Conservation (phyloP, 2,329 filamentous ascomycete genomes). For the Fusarium hostae region DNA sequence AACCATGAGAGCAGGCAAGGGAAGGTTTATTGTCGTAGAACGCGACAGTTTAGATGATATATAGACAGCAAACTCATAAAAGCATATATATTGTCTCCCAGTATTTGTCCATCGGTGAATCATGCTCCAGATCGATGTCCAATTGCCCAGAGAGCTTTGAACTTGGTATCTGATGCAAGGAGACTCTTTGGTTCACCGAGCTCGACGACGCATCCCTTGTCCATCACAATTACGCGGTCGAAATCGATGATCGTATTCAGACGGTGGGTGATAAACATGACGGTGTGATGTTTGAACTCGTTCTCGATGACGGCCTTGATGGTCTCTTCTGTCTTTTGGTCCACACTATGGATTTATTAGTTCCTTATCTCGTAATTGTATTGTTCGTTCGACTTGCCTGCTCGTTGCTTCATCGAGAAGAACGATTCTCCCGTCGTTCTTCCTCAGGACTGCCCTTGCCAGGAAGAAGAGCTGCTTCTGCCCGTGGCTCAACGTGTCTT, state of each 20-base stretch:
- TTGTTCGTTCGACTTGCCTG: conserved; percentile 41
- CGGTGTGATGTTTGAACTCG: conserved; percentile 59
- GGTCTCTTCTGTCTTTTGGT: conserved; percentile 47
- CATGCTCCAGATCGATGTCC: background rate
- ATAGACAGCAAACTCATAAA: conserved; percentile 15
- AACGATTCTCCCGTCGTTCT: conserved; percentile 52
- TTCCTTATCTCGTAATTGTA: too few relatives aligned
- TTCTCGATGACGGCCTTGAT: conserved; percentile 50
- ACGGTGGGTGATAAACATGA: conserved; percentile 58
- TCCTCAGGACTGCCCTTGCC: conserved; percentile 58
- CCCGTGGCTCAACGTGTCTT: conserved; percentile 55
- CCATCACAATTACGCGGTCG: conserved; percentile 45
- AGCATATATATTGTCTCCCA: background rate
- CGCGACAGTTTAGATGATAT: conserved; percentile 48
- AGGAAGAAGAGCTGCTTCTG: conserved; percentile 64
- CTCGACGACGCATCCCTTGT: conserved; percentile 43
- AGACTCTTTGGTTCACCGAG: conserved; percentile 42
- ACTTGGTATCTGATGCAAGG: conserved; percentile 28
- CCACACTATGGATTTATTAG: conserved; percentile 44
- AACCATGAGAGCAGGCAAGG: conserved; percentile 58
- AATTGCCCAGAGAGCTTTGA: conserved; percentile 48
- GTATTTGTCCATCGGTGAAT: background rate
- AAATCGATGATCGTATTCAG: conserved; percentile 56
- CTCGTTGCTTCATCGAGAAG: conserved; percentile 57
- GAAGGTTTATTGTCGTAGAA: conserved; percentile 62